These are phyloP conservation scores for Rosa multiflora DNA, from an alignment of 306 rosid genomes.

Conservation along the genomic window DNA sequence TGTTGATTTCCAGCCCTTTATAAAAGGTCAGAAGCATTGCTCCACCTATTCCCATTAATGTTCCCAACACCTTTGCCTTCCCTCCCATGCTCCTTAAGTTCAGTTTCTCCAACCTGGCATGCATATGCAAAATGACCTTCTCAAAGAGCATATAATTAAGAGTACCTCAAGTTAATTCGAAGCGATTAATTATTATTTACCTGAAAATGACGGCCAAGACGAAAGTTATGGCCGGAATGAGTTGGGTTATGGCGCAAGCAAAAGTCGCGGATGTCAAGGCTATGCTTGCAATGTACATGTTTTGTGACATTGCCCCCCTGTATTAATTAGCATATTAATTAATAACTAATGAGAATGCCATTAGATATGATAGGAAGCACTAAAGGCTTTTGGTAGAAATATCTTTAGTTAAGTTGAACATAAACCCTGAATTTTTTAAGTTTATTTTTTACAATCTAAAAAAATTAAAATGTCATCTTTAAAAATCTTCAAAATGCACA, in stretches of 20 bases:
- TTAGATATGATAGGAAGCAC: too few species aligned
- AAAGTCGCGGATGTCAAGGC: conserved; percentile 66
- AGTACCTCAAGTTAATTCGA: too few species aligned
- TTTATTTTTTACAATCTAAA: too few species aligned
- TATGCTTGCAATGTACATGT: conserved; percentile 49
- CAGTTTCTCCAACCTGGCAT: conserved; percentile 46
- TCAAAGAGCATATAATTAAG: too few species aligned
- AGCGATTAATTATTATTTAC: conserved; percentile 19
- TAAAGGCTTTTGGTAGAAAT: too few species aligned
- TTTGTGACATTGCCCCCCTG: conserved; percentile 63
- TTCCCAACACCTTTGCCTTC: conserved; percentile 58
- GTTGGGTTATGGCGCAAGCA: conserved; percentile 59
- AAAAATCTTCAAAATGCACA: too few species aligned
- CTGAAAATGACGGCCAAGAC: conserved; percentile 51
- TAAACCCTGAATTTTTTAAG: too few species aligned
- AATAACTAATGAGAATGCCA: not conserved
- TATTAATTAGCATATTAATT: not conserved
- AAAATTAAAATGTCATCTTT: too few species aligned
- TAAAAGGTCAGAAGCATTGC: conserved; percentile 64
- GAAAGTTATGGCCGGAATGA: conserved; percentile 63
- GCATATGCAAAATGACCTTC: not conserved
- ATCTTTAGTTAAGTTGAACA: too few species aligned
- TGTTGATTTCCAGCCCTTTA: conserved; percentile 47
- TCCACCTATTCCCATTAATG: conserved; percentile 67
- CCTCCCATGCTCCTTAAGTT: conserved; percentile 42